Percentiles rank a stretch among this genome's conserved stretches.
Conservation (phyloP, 1,284 basidiomycete species). For the Phylloboletellus chloephorus region DNA sequence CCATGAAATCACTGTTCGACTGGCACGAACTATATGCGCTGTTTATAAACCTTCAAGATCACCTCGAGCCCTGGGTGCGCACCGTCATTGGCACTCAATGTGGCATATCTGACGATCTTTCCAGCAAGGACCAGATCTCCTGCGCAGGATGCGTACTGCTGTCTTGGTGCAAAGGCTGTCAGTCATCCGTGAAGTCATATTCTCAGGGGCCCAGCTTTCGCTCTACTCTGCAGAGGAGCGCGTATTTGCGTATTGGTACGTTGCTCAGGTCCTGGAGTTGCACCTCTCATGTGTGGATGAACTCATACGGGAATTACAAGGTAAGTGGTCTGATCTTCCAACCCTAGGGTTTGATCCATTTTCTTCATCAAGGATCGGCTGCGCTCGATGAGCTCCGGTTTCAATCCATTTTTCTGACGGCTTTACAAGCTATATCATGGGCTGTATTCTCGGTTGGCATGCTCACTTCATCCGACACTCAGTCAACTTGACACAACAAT, state of each 20-base stretch:
- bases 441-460: constrained; percentile 44
- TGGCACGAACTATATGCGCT: constrained; percentile 60
- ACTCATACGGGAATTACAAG: constrained; percentile 36
- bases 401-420: constrained; percentile 45
- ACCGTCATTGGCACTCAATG: neutral
- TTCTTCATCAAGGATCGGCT: constrained; percentile 35
- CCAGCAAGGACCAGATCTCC: constrained; percentile 29
- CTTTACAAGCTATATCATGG: constrained; percentile 47
- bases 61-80: constrained; percentile 33
- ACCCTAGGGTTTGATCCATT: neutral
- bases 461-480: neutral
- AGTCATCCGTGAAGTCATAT: constrained; percentile 59
- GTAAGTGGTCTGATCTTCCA: constrained; percentile 22
- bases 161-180: constrained; percentile 56
- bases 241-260: constrained; percentile 72
- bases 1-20: constrained; percentile 55
- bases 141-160: constrained; percentile 37
- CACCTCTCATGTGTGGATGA: constrained; percentile 52
- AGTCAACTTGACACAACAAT: neutral
- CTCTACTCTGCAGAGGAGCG: constrained; percentile 65
- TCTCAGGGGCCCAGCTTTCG: constrained; percentile 74
- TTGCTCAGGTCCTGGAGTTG: constrained; percentile 47
- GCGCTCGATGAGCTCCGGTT: constrained; percentile 45
- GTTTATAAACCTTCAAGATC: constrained; percentile 36
- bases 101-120: constrained; percentile 7